phyloP scores from a whole-genome alignment of 2,329 filamentous ascomycete species.

The Paramyrothecium roridum region DNA sequence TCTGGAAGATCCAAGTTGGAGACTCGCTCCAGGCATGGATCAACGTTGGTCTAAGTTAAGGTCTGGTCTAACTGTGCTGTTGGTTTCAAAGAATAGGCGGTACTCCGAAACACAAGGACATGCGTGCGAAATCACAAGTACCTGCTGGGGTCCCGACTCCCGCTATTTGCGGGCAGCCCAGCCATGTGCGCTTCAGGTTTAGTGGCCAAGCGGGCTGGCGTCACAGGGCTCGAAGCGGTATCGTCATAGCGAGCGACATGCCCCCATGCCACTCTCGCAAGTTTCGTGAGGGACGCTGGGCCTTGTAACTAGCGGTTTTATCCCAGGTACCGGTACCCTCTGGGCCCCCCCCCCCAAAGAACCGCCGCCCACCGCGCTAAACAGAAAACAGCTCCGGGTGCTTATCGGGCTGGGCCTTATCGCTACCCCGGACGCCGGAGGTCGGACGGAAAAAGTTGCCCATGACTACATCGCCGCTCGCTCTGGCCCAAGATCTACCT shows the following conservation, averaged over 20 bases:
- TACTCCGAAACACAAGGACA: not conserved
- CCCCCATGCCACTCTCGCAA: not conserved
- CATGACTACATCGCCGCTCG: slow-evolving; percentile 8
- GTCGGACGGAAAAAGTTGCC: slow-evolving; percentile 12
- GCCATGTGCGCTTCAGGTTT: not conserved
- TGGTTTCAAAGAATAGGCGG: not conserved
- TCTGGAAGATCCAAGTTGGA: not conserved
- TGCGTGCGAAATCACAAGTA: not conserved
- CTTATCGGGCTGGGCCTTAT: not conserved
- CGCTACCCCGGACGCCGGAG: slow-evolving; percentile 2
- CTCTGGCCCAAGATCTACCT: slow-evolving; percentile 9
- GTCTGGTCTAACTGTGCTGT: not conserved
- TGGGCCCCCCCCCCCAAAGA: no score
- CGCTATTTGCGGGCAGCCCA: no score
- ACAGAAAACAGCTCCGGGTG: not conserved
- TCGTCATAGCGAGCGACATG: not conserved
- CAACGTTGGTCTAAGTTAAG: not conserved
- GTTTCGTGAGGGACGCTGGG: not conserved
- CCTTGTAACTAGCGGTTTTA: no score
- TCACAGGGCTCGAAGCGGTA: not conserved
- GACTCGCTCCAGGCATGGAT: not conserved
- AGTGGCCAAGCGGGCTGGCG: not conserved
- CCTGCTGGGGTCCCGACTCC: not conserved
- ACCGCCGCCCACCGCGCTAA: not conserved
- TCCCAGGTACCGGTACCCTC: no score